phyloP scores from a whole-genome alignment of 2,329 filamentous ascomycete species.

The Ophiocordyceps camponoti-floridani region DNA sequence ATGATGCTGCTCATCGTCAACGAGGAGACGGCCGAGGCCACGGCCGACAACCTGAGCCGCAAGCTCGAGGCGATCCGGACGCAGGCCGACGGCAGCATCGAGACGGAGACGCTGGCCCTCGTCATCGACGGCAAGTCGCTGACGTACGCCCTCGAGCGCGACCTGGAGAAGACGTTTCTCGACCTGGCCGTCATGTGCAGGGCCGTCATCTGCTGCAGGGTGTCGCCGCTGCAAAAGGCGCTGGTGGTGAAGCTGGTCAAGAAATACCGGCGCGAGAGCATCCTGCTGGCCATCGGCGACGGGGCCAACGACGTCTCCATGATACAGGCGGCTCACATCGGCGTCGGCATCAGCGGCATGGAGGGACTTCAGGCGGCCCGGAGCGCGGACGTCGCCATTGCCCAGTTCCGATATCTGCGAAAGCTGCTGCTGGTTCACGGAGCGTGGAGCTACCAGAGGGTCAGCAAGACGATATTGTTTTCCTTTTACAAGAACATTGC shows the following conservation, averaged over 20 bases:
- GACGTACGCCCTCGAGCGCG: conserved; percentile 81
- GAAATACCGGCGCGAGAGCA: conserved; percentile 70
- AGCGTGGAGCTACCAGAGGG: conserved; percentile 91
- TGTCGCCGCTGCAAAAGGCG: conserved; percentile 92
- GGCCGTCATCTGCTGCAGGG: conserved; percentile 95
- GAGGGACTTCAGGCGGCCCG: conserved; percentile 94
- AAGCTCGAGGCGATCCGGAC: conserved; percentile 81
- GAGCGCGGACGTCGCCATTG: conserved; percentile 90
- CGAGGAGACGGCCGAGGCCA: conserved; percentile 63
- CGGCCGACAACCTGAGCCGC: conserved; percentile 78
- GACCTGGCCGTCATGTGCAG: conserved; percentile 93
- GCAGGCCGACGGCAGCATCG: conserved; percentile 58
- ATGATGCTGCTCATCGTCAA: conserved; percentile 97
- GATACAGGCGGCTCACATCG: conserved; percentile 97
- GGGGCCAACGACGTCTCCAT: conserved; percentile 99
- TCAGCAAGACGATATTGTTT: conserved; percentile 93
- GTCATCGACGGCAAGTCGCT: conserved; percentile 94
- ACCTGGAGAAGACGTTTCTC: conserved; percentile 82
- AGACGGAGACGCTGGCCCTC: conserved; percentile 74
- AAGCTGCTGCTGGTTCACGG: conserved; percentile 92
- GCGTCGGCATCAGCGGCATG: conserved; percentile 89
- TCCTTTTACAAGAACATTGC: conserved; percentile 99
- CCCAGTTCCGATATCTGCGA: conserved; percentile 83
- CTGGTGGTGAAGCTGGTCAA: conserved; percentile 97
- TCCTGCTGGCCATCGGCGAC: conserved; percentile 89